Evolutionary conservation across 2,329 filamentous ascomycete species (phyloP).

Genomic region (Pseudonectria foliicola): DNA sequence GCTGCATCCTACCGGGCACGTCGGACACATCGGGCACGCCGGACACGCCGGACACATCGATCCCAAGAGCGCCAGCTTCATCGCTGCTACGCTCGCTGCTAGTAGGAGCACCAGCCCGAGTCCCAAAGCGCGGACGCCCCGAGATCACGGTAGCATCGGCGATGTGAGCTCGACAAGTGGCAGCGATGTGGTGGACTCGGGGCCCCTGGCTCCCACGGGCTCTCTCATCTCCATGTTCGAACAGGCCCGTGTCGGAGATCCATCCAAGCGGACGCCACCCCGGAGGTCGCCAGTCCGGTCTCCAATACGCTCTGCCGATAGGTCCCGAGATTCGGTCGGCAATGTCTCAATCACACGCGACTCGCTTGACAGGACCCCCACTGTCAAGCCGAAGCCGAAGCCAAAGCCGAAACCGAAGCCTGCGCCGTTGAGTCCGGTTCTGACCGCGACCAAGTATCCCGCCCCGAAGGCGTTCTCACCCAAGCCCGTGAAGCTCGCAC

Average conservation of each 20-base stretch:
- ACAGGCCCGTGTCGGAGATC: slow-evolving; percentile 31
- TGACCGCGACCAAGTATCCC: slow-evolving; percentile 12
- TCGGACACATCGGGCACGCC: too few relatives aligned
- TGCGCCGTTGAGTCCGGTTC: slow-evolving; percentile 11
- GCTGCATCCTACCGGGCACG: slow-evolving; percentile 10
- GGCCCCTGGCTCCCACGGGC: slow-evolving; percentile 53
- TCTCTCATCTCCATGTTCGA: slow-evolving; percentile 66
- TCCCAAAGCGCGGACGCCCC: slow-evolving; percentile 18
- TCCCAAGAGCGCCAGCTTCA: slow-evolving; percentile 47
- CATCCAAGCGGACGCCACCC: slow-evolving; percentile 26
- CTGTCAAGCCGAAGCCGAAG: slow-evolving; percentile 22
- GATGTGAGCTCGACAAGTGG: slow-evolving; percentile 20
- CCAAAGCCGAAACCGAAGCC: slow-evolving; percentile 17
- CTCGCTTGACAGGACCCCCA: slow-evolving; percentile 8
- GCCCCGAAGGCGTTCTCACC: slow-evolving; percentile 24
- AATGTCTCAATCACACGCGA: neutral
- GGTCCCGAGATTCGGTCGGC: neutral
- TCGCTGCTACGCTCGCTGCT: slow-evolving; percentile 50
- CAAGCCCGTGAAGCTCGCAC: slow-evolving; percentile 26
- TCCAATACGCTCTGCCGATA: slow-evolving; percentile 1
- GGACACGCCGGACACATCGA: too few relatives aligned
- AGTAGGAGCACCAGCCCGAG: slow-evolving; percentile 42
- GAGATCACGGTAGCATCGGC: slow-evolving; percentile 25
- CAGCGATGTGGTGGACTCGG: slow-evolving; percentile 37
- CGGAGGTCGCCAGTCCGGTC: slow-evolving; percentile 12